Conservation (phyloP, 2,329 filamentous ascomycete species). For the Cordyceps cateniannulata region DNA sequence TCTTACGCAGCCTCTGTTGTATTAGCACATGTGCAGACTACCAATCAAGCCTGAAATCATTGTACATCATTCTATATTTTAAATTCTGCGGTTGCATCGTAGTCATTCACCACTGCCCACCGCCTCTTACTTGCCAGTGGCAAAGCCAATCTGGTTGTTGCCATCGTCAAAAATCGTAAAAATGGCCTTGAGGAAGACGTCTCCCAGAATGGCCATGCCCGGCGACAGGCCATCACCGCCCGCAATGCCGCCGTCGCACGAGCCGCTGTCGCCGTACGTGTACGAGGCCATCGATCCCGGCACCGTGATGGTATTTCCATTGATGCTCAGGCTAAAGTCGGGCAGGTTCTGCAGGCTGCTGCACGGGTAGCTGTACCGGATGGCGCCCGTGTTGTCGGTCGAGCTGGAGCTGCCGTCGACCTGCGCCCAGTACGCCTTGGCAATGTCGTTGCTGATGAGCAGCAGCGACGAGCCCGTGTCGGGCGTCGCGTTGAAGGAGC, state of each 20-base stretch:
- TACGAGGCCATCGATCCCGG: slow-evolving; percentile 32
- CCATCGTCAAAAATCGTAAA: slow-evolving; percentile 3
- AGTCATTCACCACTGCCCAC: too few relatives aligned
- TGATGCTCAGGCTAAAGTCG: slow-evolving; percentile 47
- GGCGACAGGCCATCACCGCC: too few relatives aligned
- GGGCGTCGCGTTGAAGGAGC: slow-evolving; percentile 33
- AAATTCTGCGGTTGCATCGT: too few relatives aligned
- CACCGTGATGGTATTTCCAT: slow-evolving; percentile 51
- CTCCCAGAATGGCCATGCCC: not conserved
- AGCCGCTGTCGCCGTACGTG: not conserved
- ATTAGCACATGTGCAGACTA: too few relatives aligned
- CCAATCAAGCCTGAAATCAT: too few relatives aligned
- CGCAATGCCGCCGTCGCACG: not conserved
- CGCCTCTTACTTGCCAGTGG: not conserved
- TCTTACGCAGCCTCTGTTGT: too few relatives aligned
- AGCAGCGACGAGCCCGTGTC: slow-evolving; percentile 57
- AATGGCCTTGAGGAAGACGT: not conserved
- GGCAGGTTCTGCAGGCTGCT: slow-evolving; percentile 26
- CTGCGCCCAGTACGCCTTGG: slow-evolving; percentile 18
- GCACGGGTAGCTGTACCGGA: too few relatives aligned
- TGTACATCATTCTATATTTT: too few relatives aligned
- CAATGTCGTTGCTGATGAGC: slow-evolving; percentile 12
- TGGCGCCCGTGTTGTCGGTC: too few relatives aligned
- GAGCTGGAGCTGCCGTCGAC: too few relatives aligned
- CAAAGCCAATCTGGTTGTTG: not conserved